Base-by-base conservation (phyloP, 106 monocot genomes). In the Triglochin maritima region DNA sequence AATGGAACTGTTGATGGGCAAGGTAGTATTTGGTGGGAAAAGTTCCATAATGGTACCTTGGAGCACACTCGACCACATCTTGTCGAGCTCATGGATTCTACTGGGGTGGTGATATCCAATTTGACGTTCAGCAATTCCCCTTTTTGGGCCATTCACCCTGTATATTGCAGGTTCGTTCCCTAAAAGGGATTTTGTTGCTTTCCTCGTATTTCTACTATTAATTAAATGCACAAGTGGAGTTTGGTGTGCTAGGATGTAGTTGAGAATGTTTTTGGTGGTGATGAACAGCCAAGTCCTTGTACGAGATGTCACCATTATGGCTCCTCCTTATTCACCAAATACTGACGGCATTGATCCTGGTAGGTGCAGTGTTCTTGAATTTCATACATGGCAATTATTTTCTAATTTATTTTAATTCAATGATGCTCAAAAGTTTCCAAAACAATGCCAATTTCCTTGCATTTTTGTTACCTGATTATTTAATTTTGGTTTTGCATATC, bases 1-100 rank as follows among this genome's bases (percentile, higher is more conserved):
- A 96, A 96, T 83, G 96, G 96, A 48, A 91, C 96, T 17, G 80
- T 96, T 49, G 78, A 91, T 71, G 96, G 96, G 5, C 90, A 91
- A 75, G 96, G 90, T 41, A 76, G 56, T 14, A 44, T 86, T 63
- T 96, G 96, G 95, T 96, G 95, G 95, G 84, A 80, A 49, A 74
- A 71, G 70, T 91, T 91, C 59, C 47, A 55, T 6, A 86, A 80
- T 61, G 50, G 77, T 4, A 79, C 71, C 29, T 69, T 91, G 50
- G 74, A 96, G 13, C 79, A 83, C 75, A 90, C 90, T 44, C 80
- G 88, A 5, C 88, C 88, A 14, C 88, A 87, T 84, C 81, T 96
- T 17, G 69, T 96, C 9, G 96, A 96, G 73, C 49, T 91, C 46
- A 91, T 96, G 78, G 66, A 84, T 60, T 91, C 90, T 12, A 91